Evolutionary conservation across 805 yeast genomes (phyloP).

Genomic region (Yarrowia bubula): DNA sequence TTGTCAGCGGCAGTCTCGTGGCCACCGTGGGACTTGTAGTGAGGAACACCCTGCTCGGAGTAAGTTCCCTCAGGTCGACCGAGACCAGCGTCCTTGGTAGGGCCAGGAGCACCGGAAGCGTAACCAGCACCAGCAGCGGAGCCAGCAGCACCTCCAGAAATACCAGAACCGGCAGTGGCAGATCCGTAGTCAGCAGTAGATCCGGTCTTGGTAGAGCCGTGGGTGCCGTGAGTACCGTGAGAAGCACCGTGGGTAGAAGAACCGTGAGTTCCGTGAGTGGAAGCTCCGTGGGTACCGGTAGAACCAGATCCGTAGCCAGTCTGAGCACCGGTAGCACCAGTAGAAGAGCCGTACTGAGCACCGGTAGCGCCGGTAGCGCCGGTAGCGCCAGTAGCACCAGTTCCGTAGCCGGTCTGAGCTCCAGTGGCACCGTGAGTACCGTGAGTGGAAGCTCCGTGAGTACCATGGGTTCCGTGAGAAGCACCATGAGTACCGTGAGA

Average conservation of each 20-base stretch:
- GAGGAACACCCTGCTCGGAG: constrained; percentile 19
- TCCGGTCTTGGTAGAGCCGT: constrained; percentile 1
- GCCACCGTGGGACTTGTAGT: constrained; percentile 21
- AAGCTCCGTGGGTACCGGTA: neutral
- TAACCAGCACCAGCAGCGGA: neutral
- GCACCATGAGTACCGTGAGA: neutral
- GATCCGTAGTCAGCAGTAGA: constrained; percentile 3
- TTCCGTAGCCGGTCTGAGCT: neutral
- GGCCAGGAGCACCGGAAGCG: constrained; percentile 4
- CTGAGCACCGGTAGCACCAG: neutral
- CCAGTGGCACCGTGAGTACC: neutral
- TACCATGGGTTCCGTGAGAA: neutral
- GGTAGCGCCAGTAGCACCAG: neutral
- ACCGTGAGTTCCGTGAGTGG: neutral
- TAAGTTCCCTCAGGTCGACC: constrained; percentile 17
- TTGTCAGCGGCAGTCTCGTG: constrained; percentile 1
- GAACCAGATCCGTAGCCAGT: neutral
- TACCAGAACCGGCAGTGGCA: neutral
- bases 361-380: neutral
- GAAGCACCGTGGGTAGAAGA: neutral
- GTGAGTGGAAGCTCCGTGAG: neutral
- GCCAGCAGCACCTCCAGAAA: neutral
- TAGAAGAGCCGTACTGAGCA: neutral
- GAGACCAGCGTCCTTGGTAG: neutral
- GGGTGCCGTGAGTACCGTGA: constrained; percentile 3